Evolutionary conservation across 2,329 filamentous ascomycete genomes (phyloP), one percentile per base, ranked within the genome.

Genomic region (Ophiocordyceps australis): DNA sequence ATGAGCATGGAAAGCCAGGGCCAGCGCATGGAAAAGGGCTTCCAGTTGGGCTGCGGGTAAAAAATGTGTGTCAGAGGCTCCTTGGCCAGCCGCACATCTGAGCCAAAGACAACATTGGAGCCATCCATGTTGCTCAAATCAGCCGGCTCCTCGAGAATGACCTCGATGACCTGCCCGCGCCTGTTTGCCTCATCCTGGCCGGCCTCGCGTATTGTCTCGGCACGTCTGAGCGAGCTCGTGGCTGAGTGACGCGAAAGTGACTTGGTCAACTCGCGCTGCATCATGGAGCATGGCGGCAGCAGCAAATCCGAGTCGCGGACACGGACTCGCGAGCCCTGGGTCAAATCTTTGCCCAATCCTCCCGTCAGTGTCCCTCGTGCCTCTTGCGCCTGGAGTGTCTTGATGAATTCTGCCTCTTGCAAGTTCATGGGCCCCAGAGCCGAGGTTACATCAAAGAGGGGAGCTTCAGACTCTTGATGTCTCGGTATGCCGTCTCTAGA

Each of bases 41-140:
- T 73, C 72, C 71, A 76, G 42, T 76, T 64, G 3, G 68, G 65
- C 30, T 67, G 62, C 1, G 69, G 68, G 33, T 68, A 73, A 35
- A 70, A 71, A 1, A 69, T 46, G 28, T 66, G 52, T 1, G 54
- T 54, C 12, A 27, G 23, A 28, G 50, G 45, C 11, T 47, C 41
- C 20, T 44, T 46, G n/a, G 51, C 47, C 14, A 45, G 49, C 5
- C 49, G 50, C 32, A 45, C 45, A 8, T 42, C 38, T 23, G 42
- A 36, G 5, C 41, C 37, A 12, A 29, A 39, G 21, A 40, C 32
- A 20, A 35, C 37, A 21, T 33, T 35, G 3, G 56, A 55, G 3
- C 63, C 63, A 5, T 55, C 50, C 36, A 68, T 54, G 21, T 52
- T 50, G 34, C 62, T 65, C 27, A 69, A 35, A 32, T 70, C 63